Percentiles rank a stretch among this genome's conserved stretches.
These are phyloP conservation scores for Hysterium pulicare DNA, from an alignment of 2,329 filamentous ascomycete species.

Conservation along the genomic window DNA sequence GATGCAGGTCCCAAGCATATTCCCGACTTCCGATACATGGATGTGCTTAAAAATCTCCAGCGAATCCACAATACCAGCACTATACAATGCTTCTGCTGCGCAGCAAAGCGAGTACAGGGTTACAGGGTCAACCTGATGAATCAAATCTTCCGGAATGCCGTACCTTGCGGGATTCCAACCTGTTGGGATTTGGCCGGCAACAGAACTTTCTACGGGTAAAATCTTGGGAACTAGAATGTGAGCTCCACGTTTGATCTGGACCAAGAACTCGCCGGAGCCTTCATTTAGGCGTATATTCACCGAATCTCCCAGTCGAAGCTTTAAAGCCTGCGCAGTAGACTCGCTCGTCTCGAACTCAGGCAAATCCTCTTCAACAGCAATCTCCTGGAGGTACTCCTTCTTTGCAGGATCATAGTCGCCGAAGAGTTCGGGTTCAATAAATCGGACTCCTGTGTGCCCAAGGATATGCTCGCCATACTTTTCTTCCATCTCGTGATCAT, in stretches of 20 bases:
- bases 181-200: conserved; percentile 35
- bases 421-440: conserved; percentile 23
- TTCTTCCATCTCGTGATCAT: conserved; percentile 27
- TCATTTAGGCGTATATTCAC: conserved; percentile 16
- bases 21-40: conserved; percentile 37
- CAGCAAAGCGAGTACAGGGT: conserved; percentile 33
- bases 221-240: conserved; percentile 33
- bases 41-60: conserved; percentile 31
- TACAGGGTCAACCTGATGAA: conserved; percentile 33
- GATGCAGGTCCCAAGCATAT: conserved; percentile 31
- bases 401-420: conserved; percentile 19
- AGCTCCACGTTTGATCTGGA: conserved; percentile 29
- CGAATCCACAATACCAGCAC: conserved; percentile 33
- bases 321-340: conserved; percentile 30
- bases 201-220: conserved; percentile 16
- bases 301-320: conserved; percentile 30
- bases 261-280: conserved; percentile 2
- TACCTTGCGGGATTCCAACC: conserved; percentile 35
- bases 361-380: conserved; percentile 32
- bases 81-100: conserved; percentile 31
- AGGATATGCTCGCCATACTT: conserved; percentile 32
- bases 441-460: conserved; percentile 33
- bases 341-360: conserved; percentile 30
- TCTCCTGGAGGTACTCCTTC: conserved; percentile 33
- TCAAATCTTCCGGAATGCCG: conserved; percentile 37